phyloP scores from a whole-genome alignment of 805 yeast species.

The Kluyveromyces siamensis region DNA sequence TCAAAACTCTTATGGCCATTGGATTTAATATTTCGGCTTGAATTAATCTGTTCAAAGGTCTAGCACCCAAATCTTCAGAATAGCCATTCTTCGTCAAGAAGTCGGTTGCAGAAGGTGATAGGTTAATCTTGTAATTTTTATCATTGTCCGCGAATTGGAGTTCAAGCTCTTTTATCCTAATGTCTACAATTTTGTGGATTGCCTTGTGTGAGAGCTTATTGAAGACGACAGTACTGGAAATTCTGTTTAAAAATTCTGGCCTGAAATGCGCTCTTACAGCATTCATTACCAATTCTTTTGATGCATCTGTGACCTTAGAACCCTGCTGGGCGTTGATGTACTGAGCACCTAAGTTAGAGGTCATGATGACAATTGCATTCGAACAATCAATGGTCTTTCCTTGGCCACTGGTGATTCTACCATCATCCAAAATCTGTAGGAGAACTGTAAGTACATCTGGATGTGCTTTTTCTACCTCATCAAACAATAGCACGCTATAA shows the following conservation, averaged over 20 bases:
- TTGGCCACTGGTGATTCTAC: slow-evolving; percentile 87
- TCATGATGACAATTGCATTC: slow-evolving; percentile 88
- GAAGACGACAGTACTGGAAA: slow-evolving; percentile 86
- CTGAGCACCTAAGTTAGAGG: slow-evolving; percentile 95
- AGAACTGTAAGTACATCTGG: slow-evolving; percentile 93
- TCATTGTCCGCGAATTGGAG: slow-evolving; percentile 78
- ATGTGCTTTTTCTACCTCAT: slow-evolving; percentile 97
- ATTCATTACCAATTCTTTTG: slow-evolving; percentile 72
- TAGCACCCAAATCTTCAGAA: slow-evolving; percentile 89
- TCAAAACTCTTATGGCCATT: slow-evolving; percentile 79
- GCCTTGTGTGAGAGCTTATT: slow-evolving; percentile 88
- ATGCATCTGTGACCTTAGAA: slow-evolving; percentile 54
- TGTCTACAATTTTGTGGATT: slow-evolving; percentile 81
- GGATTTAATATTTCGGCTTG: slow-evolving; percentile 81
- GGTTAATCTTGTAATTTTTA: slow-evolving; percentile 60
- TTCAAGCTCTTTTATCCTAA: slow-evolving; percentile 79
- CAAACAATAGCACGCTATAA: slow-evolving; percentile 91
- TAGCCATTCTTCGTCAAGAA: slow-evolving; percentile 82
- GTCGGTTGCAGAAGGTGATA: slow-evolving; percentile 70
- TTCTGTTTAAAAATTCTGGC: slow-evolving; percentile 95
- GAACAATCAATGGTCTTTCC: slow-evolving; percentile 93
- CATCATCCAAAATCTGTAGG: slow-evolving; percentile 91
- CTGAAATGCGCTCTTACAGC: slow-evolving; percentile 85
- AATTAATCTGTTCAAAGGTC: slow-evolving; percentile 89
- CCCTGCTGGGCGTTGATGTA: slow-evolving; percentile 62